Conservation (phyloP, 208 protist species). For the Crithidia mellificae region DNA sequence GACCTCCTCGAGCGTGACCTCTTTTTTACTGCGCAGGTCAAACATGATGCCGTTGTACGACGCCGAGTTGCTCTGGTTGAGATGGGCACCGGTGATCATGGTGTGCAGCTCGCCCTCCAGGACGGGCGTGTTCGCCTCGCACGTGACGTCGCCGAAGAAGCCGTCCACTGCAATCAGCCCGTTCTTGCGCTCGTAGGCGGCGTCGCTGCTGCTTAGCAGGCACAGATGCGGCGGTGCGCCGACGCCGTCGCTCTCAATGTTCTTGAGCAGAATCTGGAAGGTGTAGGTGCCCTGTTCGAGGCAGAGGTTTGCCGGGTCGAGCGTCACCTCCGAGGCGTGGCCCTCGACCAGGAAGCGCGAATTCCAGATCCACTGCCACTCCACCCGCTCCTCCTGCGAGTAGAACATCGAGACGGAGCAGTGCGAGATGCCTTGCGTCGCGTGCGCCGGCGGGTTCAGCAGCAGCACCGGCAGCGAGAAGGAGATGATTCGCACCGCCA, state of each 20-base stretch:
- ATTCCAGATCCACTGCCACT: conserved; percentile 63
- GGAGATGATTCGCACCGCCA: conserved; percentile 29
- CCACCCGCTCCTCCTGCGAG: conserved; percentile 9
- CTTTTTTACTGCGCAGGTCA: conserved; percentile 74
- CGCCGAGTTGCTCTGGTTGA: conserved; percentile 79
- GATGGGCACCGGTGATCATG: conserved; percentile 67
- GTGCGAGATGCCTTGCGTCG: conserved; percentile 33
- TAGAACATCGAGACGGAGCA: conserved; percentile 39
- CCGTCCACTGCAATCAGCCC: conserved; percentile 45
- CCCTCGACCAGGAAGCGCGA: conserved; percentile 46
- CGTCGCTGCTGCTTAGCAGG: conserved; percentile 31
- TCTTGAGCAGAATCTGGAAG: conserved; percentile 39
- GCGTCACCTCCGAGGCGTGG: conserved; percentile 35
- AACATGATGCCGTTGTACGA: conserved; percentile 94
- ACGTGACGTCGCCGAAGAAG: conserved; percentile 58
- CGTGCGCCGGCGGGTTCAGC: conserved; percentile 18
- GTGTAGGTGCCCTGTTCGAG: conserved; percentile 40
- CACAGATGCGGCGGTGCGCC: conserved; percentile 25
- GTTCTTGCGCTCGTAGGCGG: conserved; percentile 42
- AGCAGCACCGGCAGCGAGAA: conserved; percentile 30
- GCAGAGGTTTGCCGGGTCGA: conserved; percentile 26
- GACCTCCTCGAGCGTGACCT: conserved; percentile 88
- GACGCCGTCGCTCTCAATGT: conserved; percentile 36
- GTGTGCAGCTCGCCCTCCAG: conserved; percentile 57
- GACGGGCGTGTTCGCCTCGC: conserved; percentile 44